Evolutionary conservation across 139 green algal species (phyloP), one percentile per base, ranked within the genome.

Genomic region (Micractinium sp.): DNA sequence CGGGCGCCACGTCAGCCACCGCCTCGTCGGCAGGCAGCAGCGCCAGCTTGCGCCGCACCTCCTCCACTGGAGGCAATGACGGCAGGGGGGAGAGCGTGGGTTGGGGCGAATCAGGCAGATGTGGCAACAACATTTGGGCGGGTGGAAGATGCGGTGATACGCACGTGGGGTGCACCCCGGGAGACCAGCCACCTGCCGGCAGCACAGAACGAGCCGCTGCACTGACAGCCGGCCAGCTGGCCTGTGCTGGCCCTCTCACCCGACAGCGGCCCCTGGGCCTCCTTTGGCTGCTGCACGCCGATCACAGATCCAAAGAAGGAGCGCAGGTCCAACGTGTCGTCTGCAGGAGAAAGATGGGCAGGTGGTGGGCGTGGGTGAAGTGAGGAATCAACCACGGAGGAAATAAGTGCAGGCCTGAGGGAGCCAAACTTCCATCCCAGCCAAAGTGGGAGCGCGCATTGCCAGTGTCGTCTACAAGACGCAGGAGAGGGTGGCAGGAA

Each of bases 301-400:
- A 88, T 47, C 12, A 88, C 85, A 18, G 85, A 41, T 7, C 67
- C 71, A 67, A 88, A 88, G 27, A 74, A 33, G 20, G 85, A 56
- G 22, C 85, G 85, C 5, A 88, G 71, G 71, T 88, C 85, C 5
- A 41, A 47, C 4, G 35, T 29, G 5, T 82, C 71, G 9, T 88
- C 85, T 88, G 85, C 71, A 53, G 19, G 33, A 3, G 35, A 1
- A 19, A 20, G 36, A 7, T 9, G 31, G 56, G 77, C 35, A 60
- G 14, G 9, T 29, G 20, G 33, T 33, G 33, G 35, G 15, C 31
- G 19, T 12, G n/a, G 33, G 33, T 0, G 1, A 60, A n/a, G 15
- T 33, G 56, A 23, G 79, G 9, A 47, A 5, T 35, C 14, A n/a
- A n/a, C n/a, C 33, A 29, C 3, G n/a, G 61, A 4, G 13, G 27